A percentile compares a stretch with the other conserved stretches of the same genome.
Conservation (phyloP, 106 monocot species). For the Phalaenopsis aphrodite region DNA sequence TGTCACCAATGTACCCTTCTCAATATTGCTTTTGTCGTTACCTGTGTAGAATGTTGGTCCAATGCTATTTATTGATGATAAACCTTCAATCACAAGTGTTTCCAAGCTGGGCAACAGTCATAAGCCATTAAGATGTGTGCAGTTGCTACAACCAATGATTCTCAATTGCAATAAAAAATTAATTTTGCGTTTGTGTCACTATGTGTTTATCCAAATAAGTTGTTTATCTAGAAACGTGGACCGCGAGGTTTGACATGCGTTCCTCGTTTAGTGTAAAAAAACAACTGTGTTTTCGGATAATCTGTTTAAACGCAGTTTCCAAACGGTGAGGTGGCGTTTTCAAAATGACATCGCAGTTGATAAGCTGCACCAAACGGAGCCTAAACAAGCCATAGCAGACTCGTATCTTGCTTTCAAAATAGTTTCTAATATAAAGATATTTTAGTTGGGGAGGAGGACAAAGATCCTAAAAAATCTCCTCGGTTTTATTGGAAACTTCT, state of each 20-base stretch:
- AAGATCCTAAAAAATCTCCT: conserved; percentile 16
- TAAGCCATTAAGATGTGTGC: neutral
- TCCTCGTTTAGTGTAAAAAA: too few species aligned
- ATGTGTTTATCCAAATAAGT: too few species aligned
- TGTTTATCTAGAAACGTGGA: too few species aligned
- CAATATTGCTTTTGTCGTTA: neutral
- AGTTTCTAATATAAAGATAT: conserved; percentile 4
- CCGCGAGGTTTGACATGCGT: too few species aligned
- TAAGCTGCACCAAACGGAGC: neutral
- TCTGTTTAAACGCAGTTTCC: too few species aligned
- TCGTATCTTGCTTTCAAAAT: conserved; percentile 12
- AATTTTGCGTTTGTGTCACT: too few species aligned
- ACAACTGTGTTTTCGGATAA: too few species aligned
- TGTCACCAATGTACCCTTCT: neutral
- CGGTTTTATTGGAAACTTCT: neutral
- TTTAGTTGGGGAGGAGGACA: conserved; percentile 12
- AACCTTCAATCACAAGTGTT: neutral
- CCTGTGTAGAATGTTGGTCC: neutral
- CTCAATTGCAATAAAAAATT: neutral
- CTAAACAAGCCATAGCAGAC: neutral
- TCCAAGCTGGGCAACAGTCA: neutral
- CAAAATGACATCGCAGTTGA: too few species aligned
- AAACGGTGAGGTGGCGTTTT: too few species aligned
- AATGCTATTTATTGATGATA: neutral
- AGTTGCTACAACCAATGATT: neutral